Evolutionary conservation across 2,329 filamentous ascomycete species (phyloP), one percentile per base, ranked within the genome.

Genomic region (Fusarium sacchari): DNA sequence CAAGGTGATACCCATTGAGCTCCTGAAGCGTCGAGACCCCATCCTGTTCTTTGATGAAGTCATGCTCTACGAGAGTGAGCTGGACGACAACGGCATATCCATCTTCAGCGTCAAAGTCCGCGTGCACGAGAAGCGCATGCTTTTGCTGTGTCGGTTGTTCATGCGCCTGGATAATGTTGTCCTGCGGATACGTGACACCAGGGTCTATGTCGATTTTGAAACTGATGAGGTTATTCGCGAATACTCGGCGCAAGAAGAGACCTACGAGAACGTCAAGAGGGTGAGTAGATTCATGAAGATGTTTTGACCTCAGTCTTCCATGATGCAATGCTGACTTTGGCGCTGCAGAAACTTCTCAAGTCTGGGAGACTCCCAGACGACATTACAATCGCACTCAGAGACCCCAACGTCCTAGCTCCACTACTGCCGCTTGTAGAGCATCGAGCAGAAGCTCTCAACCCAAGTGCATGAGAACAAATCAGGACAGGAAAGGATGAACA

Each of bases 1-100:
- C 9, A 81, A 82, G 60, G 77, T 87, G 62, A 96, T 99, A 71
- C 95, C 96, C 9, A 88, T 97, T 64, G 94, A 96, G 77, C 88
- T 98, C 46, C 88, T 99, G 57, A 94, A 93, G 81, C 90, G 94
- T 37, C 93, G 94, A 20, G 96, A 99, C 81, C 96, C 96, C 0
- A 99, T 99, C 74, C 85, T 97, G 10, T 98, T 98, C 87, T 97
- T 97, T 81, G 96, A 98, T 84, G 95, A 98, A 78, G 94, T 99
- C 43, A 91, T 98, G 77, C 88, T 99, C 53, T 99, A 97, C 82
- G 96, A 99, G 85, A 97, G 97, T 84, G 96, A 99, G 86, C 89
- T 99, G 52, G 96, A 97, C 69, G 96, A 99, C 82, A 99, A 99
- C 80, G 96, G 96, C 69, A 96, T 98, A 76, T 94, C 94, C 36